A percentile compares a stretch with the other conserved stretches of the same genome.
These are phyloP conservation scores for Penicillium daleae DNA, from an alignment of 495 filamentous ascomycete genomes.

Conservation along the genomic window DNA sequence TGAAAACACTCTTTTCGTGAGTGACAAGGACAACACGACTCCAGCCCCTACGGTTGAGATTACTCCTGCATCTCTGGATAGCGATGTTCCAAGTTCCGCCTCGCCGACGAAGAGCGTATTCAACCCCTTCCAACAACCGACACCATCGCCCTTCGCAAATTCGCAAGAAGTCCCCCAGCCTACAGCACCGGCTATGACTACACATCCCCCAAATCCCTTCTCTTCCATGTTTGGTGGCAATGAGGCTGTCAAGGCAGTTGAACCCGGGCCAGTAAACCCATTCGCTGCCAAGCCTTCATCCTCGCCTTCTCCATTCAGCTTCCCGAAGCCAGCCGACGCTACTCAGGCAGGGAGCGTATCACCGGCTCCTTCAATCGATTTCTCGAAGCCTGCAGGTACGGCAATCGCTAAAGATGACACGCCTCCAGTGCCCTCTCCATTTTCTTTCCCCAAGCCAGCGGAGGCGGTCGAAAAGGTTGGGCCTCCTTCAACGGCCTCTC, in stretches of 20 bases:
- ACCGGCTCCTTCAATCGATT: background rate
- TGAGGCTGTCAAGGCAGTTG: background rate
- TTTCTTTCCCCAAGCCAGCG: background rate
- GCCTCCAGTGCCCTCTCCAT: background rate
- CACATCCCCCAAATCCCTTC: conserved; percentile 15
- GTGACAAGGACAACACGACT: conserved; percentile 41
- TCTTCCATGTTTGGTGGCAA: conserved; percentile 22
- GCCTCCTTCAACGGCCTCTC: background rate
- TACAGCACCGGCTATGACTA: background rate
- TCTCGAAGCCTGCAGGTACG: background rate
- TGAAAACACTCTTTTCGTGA: conserved; percentile 50
- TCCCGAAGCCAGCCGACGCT: conserved; percentile 18
- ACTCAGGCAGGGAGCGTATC: background rate
- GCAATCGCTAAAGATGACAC: background rate
- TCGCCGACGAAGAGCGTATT: background rate
- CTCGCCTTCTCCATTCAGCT: conserved; percentile 22
- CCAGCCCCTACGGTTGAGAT: conserved; percentile 20
- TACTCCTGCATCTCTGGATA: background rate
- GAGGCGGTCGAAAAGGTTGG: background rate
- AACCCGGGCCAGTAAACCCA: conserved; percentile 16
- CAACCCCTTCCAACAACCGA: conserved; percentile 17
- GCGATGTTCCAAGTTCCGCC: conserved; percentile 2
- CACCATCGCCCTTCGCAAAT: conserved; percentile 20
- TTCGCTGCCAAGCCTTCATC: conserved; percentile 16
- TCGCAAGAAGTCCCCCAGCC: conserved; percentile 11